These are phyloP conservation scores for Cicer bijugum DNA, from an alignment of 306 rosid genomes.

Conservation along the genomic window DNA sequence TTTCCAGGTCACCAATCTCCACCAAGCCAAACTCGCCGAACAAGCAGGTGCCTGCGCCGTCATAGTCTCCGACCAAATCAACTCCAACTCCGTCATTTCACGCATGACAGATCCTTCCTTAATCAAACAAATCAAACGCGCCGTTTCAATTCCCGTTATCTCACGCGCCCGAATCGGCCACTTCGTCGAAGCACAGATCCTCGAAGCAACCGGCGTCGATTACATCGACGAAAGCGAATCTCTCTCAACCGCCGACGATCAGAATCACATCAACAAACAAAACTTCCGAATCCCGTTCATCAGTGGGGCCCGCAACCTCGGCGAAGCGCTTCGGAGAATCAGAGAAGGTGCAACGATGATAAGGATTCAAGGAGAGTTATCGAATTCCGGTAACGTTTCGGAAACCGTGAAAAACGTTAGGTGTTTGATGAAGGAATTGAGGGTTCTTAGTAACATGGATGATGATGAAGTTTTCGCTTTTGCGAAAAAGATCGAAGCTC, in stretches of 20 bases:
- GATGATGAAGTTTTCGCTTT: constrained; percentile 75
- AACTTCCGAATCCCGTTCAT: constrained; percentile 63
- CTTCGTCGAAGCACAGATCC: constrained; percentile 87
- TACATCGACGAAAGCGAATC: constrained; percentile 76
- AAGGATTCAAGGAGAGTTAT: constrained; percentile 67
- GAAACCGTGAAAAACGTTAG: constrained; percentile 58
- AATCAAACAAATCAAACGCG: constrained; percentile 59
- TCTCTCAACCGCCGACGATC: constrained; percentile 60
- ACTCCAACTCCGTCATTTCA: constrained; percentile 32
- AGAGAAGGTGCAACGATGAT: constrained; percentile 75
- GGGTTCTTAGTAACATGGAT: constrained; percentile 68
- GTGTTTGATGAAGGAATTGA: constrained; percentile 63
- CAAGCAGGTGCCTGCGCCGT: constrained; percentile 73
- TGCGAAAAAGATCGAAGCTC: constrained; percentile 65
- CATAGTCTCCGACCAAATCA: constrained; percentile 48
- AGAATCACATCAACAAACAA: constrained; percentile 67
- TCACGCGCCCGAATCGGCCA: constrained; percentile 73
- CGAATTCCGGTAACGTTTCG: constrained; percentile 54
- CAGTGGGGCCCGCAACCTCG: constrained; percentile 65
- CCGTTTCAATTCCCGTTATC: constrained; percentile 65
- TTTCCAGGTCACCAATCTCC: constrained; percentile 53
- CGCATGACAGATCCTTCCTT: constrained; percentile 72
- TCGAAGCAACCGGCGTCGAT: constrained; percentile 64
- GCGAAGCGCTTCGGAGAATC: constrained; percentile 69
- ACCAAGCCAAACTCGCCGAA: constrained; percentile 78